Percentiles rank a stretch among this genome's conserved stretches.
These are phyloP conservation scores for Blastocystis sp. DNA, from an alignment of 352 stramenopile genomes.

Conservation along the genomic window DNA sequence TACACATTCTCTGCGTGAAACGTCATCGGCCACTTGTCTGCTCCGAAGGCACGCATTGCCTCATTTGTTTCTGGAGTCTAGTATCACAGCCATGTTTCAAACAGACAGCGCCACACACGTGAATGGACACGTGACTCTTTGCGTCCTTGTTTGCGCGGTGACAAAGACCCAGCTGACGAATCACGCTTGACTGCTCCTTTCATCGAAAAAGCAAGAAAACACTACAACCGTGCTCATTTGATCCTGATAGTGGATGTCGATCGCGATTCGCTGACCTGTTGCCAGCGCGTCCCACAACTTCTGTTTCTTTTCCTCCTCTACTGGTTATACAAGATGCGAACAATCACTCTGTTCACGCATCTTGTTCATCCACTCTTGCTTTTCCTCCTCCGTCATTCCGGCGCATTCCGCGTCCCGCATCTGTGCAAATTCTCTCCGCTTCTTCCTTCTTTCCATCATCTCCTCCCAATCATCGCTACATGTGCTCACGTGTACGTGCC, in stretches of 20 bases:
- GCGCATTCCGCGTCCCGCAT: neutral
- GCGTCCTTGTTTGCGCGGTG: slow-evolving; percentile 17
- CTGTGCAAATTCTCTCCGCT: neutral
- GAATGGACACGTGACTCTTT: neutral
- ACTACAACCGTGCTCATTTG: neutral
- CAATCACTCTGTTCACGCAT: neutral
- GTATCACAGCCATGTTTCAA: too few relatives aligned
- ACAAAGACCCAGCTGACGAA: slow-evolving; percentile 6
- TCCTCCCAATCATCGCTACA: neutral
- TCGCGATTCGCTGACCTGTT: neutral
- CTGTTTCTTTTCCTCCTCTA: neutral
- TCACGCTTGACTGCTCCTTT: slow-evolving; percentile 14
- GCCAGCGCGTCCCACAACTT: neutral
- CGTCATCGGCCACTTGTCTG: slow-evolving; percentile 15
- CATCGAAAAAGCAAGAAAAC: neutral
- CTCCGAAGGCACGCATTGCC: neutral
- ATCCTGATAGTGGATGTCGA: slow-evolving; percentile 22
- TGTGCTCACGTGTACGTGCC: neutral
- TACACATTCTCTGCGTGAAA: neutral
- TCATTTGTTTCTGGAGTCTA: neutral
- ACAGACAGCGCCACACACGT: neutral
- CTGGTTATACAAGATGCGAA: neutral
- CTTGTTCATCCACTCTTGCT: neutral
- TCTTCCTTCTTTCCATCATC: neutral
- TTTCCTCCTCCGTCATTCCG: slow-evolving; percentile 4